Conservation (phyloP, 108 stramenopile genomes). For the Pseudonitzschia multistriata region DNA sequence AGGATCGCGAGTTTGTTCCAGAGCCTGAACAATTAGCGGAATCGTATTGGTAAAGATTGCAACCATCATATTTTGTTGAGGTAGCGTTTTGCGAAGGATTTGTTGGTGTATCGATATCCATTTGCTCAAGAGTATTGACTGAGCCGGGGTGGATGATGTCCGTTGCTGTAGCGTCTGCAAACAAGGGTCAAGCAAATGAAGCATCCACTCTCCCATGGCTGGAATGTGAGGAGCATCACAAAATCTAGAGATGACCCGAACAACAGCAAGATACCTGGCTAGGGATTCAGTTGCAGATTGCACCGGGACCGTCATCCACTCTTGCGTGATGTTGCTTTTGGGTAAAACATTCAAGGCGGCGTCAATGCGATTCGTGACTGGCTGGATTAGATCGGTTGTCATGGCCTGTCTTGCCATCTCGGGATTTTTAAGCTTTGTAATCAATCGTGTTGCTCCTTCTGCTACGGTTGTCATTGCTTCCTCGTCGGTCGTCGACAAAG, state of each 20-base stretch:
- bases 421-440: conserved; percentile 36
- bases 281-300: conserved; percentile 41
- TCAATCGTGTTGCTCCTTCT: conserved; percentile 45
- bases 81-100: conserved; percentile 42
- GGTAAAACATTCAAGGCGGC: conserved; percentile 32
- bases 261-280: conserved; percentile 29
- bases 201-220: conserved; percentile 21
- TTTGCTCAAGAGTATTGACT: conserved; percentile 7
- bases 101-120: conserved; percentile 44
- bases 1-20: conserved; percentile 44
- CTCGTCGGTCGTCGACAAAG: conserved; percentile 37
- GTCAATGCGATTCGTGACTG: conserved; percentile 33
- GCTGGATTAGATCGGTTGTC: conserved; percentile 22
- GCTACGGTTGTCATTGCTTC: conserved; percentile 49
- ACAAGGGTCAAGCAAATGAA: conserved; percentile 6
- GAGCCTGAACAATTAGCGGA: conserved; percentile 52
- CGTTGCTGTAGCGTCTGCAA: conserved; percentile 3
- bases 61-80: conserved; percentile 17
- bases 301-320: conserved; percentile 1
- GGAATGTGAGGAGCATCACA: conserved; percentile 38
- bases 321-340: background rate
- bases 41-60: conserved; percentile 43
- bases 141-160: conserved; percentile 1
- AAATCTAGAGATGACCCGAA: conserved; percentile 43
- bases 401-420: conserved; percentile 22